These are phyloP conservation scores for Scheffersomyces lignicola DNA, from an alignment of 1,139 yeast genomes.

Conservation along the genomic window DNA sequence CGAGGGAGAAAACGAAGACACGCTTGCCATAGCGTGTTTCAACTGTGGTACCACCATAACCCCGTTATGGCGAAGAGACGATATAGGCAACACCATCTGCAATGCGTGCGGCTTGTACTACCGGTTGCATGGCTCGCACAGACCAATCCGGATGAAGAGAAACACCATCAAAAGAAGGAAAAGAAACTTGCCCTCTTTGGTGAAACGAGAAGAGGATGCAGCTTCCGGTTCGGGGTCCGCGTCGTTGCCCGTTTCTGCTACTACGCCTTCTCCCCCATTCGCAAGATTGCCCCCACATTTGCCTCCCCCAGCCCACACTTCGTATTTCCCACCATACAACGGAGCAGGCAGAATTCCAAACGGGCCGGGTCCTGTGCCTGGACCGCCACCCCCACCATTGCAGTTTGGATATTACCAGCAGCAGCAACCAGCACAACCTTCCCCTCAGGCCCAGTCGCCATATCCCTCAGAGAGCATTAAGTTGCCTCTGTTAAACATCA, in stretches of 20 bases:
- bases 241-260: conserved; percentile 7
- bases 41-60: conserved; percentile 85
- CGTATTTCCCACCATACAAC: conserved; percentile 40
- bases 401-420: conserved; percentile 7
- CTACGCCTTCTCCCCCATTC: conserved; percentile 3
- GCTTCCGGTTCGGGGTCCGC: conserved; percentile 3
- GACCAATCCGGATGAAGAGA: conserved; percentile 77
- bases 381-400: conserved; percentile 38
- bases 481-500: conserved; percentile 4
- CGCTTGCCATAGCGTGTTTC: conserved; percentile 70
- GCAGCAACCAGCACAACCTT: conserved; percentile 9
- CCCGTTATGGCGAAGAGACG: conserved; percentile 86
- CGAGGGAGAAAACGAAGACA: conserved; percentile 24
- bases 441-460: conserved; percentile 5
- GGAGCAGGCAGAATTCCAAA: conserved; percentile 42
- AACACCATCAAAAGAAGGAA: conserved; percentile 74
- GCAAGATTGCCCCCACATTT: conserved; percentile 9
- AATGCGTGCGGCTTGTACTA: conserved; percentile 87
- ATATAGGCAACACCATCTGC: conserved; percentile 77
- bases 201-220: neutral
- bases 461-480: conserved; percentile 3
- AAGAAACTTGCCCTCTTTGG: conserved; percentile 32
- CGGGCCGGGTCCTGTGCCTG: conserved; percentile 49
- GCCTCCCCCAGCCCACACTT: conserved; percentile 7
- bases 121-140: conserved; percentile 71